Conservation (phyloP, 108 stramenopile genomes). For the Cylindrotheca closterium region DNA sequence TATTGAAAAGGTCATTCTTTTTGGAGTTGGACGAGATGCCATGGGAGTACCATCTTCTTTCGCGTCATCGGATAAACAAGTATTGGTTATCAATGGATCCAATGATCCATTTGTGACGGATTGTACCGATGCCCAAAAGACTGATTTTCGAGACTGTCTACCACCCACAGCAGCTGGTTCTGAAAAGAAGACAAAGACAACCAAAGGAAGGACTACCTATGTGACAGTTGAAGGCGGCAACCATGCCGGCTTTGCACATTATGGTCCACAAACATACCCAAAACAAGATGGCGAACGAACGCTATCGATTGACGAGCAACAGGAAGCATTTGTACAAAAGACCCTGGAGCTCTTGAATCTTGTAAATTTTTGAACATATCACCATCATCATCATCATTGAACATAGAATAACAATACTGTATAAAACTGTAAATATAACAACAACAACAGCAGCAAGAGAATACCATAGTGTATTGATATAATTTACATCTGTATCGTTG, state of each 20-base stretch:
- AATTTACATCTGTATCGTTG: too few species aligned
- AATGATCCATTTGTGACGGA: neutral
- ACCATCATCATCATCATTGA: too few species aligned
- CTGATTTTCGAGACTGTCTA: too few species aligned
- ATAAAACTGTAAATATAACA: too few species aligned
- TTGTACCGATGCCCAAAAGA: too few species aligned
- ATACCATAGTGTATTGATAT: too few species aligned
- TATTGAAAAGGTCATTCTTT: conserved; percentile 1
- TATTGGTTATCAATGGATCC: conserved; percentile 13
- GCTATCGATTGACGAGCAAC: conserved; percentile 27
- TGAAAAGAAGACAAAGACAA: too few species aligned
- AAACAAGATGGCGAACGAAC: conserved; percentile 22
- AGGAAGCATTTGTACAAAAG: conserved; percentile 10
- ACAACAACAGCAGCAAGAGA: too few species aligned
- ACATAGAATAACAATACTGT: too few species aligned
- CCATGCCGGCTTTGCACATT: conserved; percentile 32
- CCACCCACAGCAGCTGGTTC: too few species aligned
- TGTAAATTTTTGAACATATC: neutral
- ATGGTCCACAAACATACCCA: conserved; percentile 26
- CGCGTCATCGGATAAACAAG: neutral
- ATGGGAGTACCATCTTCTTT: neutral
- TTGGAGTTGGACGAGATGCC: neutral
- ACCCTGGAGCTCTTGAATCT: conserved; percentile 9
- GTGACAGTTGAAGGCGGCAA: conserved; percentile 15
- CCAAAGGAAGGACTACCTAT: neutral